Conservation (phyloP, 2,329 filamentous ascomycete genomes). For the Blumeriella jaapii region DNA sequence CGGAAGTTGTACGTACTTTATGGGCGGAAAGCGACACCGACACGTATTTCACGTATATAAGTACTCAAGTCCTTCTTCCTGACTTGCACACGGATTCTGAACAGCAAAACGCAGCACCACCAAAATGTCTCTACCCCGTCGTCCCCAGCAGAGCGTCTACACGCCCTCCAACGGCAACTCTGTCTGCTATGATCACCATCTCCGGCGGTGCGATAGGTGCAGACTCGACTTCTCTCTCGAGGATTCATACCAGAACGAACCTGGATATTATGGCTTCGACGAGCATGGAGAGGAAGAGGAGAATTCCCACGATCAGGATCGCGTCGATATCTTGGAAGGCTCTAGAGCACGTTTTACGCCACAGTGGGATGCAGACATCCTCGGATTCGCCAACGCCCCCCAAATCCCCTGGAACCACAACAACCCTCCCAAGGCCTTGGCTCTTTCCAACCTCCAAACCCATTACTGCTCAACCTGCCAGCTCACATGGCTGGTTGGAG, state of each 20-base stretch:
- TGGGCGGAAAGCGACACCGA: no score
- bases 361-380: conserved; percentile 1
- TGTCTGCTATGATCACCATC: conserved; percentile 3
- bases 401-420: not conserved
- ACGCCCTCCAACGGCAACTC: not conserved
- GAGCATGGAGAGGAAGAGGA: not conserved
- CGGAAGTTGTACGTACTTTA: no score
- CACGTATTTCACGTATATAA: no score
- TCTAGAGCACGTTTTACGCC: not conserved
- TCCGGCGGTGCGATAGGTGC: not conserved
- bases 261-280: not conserved
- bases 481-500: conserved; percentile 9
- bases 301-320: not conserved
- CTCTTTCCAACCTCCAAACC: conserved; percentile 4
- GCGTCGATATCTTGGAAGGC: not conserved
- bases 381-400: not conserved
- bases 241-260: not conserved
- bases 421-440: conserved; percentile 2
- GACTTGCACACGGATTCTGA: not conserved
- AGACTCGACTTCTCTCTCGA: not conserved
- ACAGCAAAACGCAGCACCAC: not conserved
- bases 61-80: no score
- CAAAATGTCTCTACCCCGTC: not conserved
- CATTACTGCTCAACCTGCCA: conserved; percentile 7
- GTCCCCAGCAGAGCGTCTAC: not conserved